A percentile compares a stretch with the other conserved stretches of the same genome.
Conservation (phyloP, 2,329 filamentous ascomycete genomes). For the Sodiomyces alkalinus region DNA sequence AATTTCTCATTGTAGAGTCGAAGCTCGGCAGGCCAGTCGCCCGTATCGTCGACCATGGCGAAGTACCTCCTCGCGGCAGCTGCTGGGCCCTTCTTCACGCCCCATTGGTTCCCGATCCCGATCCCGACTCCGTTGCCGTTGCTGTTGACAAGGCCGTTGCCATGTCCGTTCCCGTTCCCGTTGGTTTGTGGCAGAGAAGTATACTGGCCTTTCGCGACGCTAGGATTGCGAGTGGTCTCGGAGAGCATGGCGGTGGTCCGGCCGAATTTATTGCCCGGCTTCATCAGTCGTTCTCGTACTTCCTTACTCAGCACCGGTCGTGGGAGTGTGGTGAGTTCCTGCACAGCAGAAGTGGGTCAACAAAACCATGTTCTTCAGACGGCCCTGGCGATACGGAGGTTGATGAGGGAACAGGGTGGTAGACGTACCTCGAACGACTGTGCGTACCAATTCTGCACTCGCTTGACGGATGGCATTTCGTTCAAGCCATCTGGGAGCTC, state of each 20-base stretch:
- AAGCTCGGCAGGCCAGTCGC: slow-evolving; percentile 86
- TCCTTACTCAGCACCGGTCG: slow-evolving; percentile 63
- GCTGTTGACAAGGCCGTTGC: too few relatives aligned
- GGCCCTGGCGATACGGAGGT: not conserved
- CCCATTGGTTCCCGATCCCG: too few relatives aligned
- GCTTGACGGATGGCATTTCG: slow-evolving; percentile 93
- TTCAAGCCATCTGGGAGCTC: slow-evolving; percentile 89
- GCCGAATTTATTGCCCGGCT: slow-evolving; percentile 39
- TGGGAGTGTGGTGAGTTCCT: slow-evolving; percentile 85
- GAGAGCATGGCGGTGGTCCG: slow-evolving; percentile 54
- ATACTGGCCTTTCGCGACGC: slow-evolving; percentile 73
- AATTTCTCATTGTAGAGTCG: slow-evolving; percentile 90
- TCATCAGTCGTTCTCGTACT: slow-evolving; percentile 64
- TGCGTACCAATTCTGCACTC: slow-evolving; percentile 95
- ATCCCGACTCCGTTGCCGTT: too few relatives aligned
- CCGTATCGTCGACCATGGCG: slow-evolving; percentile 73
- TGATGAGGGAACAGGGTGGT: slow-evolving; percentile 3
- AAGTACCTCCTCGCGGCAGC: slow-evolving; percentile 62
- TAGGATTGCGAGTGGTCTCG: slow-evolving; percentile 80
- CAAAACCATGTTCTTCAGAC: too few relatives aligned
- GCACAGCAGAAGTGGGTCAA: slow-evolving; percentile 5
- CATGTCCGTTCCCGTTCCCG: slow-evolving; percentile 28
- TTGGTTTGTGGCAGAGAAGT: slow-evolving; percentile 26
- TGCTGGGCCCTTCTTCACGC: slow-evolving; percentile 35
- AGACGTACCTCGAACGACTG: slow-evolving; percentile 95